Conservation (phyloP, 2,329 filamentous ascomycete genomes). For the Cordyceps pruinosa region DNA sequence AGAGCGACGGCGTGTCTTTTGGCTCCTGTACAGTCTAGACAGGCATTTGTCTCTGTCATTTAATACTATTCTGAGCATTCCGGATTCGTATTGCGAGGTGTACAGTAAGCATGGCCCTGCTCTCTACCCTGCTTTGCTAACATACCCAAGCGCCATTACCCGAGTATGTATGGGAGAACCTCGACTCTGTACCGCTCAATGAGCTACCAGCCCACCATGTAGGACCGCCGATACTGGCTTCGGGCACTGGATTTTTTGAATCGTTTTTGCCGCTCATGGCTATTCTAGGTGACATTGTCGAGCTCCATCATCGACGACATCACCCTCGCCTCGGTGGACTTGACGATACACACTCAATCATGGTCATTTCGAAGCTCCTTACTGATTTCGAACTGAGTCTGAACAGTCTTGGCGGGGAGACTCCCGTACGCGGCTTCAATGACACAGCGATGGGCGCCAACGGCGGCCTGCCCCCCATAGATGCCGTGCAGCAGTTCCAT, state of each 20-base stretch:
- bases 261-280: slow-evolving; percentile 44
- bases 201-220: slow-evolving; percentile 27
- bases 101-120: slow-evolving; percentile 22
- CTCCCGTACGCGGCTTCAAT: slow-evolving; percentile 10
- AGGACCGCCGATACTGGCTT: slow-evolving; percentile 33
- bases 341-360: slow-evolving; percentile 28
- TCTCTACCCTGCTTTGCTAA: not conserved
- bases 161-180: slow-evolving; percentile 33
- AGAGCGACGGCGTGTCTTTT: slow-evolving; percentile 40
- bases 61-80: slow-evolving; percentile 36
- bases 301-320: slow-evolving; percentile 36
- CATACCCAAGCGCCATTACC: slow-evolving; percentile 28
- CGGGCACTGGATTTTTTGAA: slow-evolving; percentile 40
- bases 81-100: slow-evolving; percentile 39
- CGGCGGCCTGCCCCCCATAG: slow-evolving; percentile 12
- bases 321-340: slow-evolving; percentile 35
- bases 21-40: slow-evolving; percentile 41
- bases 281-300: slow-evolving; percentile 42
- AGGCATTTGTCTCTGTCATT: slow-evolving; percentile 41
- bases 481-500: slow-evolving; percentile 6
- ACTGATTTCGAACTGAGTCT: slow-evolving; percentile 34
- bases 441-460: slow-evolving; percentile 7
- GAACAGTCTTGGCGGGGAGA: slow-evolving; percentile 22
- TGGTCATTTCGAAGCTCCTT: slow-evolving; percentile 30
- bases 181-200: slow-evolving; percentile 25